phyloP scores from a whole-genome alignment of 169 alveolate species.

The Perkinsus marinus region DNA sequence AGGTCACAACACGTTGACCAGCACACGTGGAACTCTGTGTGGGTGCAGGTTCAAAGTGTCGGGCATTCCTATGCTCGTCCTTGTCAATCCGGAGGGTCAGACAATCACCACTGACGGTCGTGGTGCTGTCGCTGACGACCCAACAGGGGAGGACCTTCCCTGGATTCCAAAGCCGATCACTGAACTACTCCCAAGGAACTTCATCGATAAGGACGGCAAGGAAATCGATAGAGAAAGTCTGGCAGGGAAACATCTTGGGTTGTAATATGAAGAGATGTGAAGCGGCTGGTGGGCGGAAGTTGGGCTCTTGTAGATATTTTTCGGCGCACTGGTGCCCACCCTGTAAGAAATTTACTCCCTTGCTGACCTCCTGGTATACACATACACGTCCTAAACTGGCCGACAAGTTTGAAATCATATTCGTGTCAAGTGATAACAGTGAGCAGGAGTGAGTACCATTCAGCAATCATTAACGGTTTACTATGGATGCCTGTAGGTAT shows the following conservation, averaged over 20 bases:
- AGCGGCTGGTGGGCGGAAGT: conserved; percentile 7
- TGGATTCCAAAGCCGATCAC: background rate
- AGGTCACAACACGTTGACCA: background rate
- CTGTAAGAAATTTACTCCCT: conserved; percentile 49
- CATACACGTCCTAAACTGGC: background rate
- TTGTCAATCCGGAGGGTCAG: conserved; percentile 6
- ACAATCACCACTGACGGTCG: conserved; percentile 5
- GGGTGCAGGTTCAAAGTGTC: background rate
- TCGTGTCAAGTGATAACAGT: conserved; percentile 18
- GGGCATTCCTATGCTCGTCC: conserved; percentile 10
- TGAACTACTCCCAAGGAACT: background rate
- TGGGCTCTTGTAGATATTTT: conserved; percentile 31
- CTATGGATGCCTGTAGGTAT: conserved; percentile 29
- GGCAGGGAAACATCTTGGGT: background rate
- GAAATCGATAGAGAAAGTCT: background rate
- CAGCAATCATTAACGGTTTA: conserved; percentile 8
- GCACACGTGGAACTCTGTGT: background rate
- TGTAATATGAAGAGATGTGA: background rate
- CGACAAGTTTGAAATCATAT: conserved; percentile 38
- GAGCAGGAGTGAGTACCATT: background rate
- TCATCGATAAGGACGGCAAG: background rate
- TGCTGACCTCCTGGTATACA: conserved; percentile 39
- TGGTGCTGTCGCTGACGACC: background rate
- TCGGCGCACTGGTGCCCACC: conserved; percentile 67
- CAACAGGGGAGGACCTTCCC: background rate